phyloP scores from a whole-genome alignment of 2,329 filamentous ascomycete genomes.

The Calonectria hawksworthii region DNA sequence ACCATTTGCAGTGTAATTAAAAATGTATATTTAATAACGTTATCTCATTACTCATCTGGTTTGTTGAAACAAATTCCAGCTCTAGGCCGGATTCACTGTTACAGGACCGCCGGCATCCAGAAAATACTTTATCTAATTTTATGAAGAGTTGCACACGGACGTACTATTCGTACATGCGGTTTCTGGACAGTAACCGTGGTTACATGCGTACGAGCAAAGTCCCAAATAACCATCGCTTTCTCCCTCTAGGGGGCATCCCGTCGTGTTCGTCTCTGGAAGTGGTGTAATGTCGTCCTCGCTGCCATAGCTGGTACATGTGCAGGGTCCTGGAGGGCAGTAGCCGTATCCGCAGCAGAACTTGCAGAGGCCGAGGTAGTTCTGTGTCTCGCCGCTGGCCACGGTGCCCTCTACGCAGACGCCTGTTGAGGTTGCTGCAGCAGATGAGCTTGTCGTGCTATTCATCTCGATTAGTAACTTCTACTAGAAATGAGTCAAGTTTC shows the following conservation, averaged over 20 bases:
- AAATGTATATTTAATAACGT: not conserved
- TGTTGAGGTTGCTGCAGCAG: conserved; percentile 12
- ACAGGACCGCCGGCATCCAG: not conserved
- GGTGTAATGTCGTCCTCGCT: not conserved
- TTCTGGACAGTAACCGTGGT: conserved; percentile 25
- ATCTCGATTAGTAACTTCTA: not conserved
- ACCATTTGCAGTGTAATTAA: not conserved
- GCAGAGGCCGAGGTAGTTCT: conserved; percentile 30
- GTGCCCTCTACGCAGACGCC: conserved; percentile 23
- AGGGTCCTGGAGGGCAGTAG: conserved; percentile 32
- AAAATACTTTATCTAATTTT: not conserved
- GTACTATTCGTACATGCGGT: conserved; percentile 10
- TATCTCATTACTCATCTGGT: not conserved
- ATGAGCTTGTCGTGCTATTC: not conserved
- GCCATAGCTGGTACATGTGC: not conserved
- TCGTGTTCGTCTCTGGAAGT: not conserved
- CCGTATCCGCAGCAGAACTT: conserved; percentile 30
- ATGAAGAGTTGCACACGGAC: conserved; percentile 11
- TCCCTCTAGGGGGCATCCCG: conserved; percentile 18
- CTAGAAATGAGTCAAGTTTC: not conserved
- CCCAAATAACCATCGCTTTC: conserved; percentile 15
- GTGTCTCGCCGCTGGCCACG: conserved; percentile 23
- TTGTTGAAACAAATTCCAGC: not conserved
- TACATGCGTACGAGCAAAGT: conserved; percentile 29
- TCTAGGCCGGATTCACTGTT: not conserved